Evolutionary conservation across 2,329 filamentous ascomycete species (phyloP).

Genomic region (Colletotrichum zoysiae): DNA sequence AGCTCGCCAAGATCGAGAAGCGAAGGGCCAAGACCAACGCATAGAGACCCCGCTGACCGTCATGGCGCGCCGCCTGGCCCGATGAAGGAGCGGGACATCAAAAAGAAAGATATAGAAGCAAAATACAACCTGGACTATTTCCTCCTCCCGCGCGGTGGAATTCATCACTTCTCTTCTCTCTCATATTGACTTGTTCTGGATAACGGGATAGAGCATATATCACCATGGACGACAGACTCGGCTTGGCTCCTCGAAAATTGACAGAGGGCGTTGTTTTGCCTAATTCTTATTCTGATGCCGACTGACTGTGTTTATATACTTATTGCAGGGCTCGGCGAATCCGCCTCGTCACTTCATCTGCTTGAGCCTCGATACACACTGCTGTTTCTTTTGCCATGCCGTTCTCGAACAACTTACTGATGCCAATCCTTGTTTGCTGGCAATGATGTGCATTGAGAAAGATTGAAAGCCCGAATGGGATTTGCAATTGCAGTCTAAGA

Average conservation of each 20-base stretch:
- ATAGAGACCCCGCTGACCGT: background rate
- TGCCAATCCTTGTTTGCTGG: background rate
- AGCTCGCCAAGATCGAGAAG: constrained; percentile 51
- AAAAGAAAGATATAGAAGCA: background rate
- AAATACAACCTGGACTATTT: background rate
- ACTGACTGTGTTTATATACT: background rate
- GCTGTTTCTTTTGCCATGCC: background rate
- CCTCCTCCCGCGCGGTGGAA: too few relatives aligned
- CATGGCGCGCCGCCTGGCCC: background rate
- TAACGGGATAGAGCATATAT: too few relatives aligned
- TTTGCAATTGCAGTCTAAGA: background rate
- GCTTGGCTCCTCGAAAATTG: too few relatives aligned
- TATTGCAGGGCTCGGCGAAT: constrained; percentile 5
- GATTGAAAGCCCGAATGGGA: too few relatives aligned
- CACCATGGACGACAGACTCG: too few relatives aligned
- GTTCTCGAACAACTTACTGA: too few relatives aligned
- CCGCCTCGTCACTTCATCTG: background rate
- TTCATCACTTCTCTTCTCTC: background rate
- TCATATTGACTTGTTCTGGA: background rate
- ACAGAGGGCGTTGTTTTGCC: too few relatives aligned
- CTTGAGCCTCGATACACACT: background rate
- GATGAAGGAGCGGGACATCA: background rate
- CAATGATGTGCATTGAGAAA: too few relatives aligned
- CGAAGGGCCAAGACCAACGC: constrained; percentile 30
- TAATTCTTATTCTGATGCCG: too few relatives aligned